phyloP scores from a whole-genome alignment of 2,329 filamentous ascomycete species.

The Gnomoniopsis sp. region DNA sequence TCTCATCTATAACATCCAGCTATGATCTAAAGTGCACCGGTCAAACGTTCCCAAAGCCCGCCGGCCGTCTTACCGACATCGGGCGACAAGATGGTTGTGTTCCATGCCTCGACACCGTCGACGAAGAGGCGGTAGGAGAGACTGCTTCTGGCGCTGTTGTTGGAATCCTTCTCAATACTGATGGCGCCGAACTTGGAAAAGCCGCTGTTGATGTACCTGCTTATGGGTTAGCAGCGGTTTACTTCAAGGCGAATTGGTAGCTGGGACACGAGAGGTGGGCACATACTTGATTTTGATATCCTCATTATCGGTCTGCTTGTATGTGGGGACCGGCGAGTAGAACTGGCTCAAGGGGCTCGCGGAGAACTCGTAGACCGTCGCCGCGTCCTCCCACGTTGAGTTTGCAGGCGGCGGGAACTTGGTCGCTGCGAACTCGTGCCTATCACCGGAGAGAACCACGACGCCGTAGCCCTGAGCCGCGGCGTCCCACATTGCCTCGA shows the following conservation, averaged over 20 bases:
- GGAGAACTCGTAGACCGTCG: constrained; percentile 84
- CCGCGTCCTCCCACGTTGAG: constrained; percentile 59
- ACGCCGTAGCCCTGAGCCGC: constrained; percentile 74
- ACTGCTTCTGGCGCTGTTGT: constrained; percentile 63
- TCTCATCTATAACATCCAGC: not conserved
- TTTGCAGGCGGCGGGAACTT: constrained; percentile 62
- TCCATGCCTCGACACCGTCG: constrained; percentile 78
- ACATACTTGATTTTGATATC: constrained; percentile 82
- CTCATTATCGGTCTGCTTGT: constrained; percentile 74
- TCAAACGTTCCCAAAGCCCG: constrained; percentile 43
- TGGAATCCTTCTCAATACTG: constrained; percentile 67
- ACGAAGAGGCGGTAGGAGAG: constrained; percentile 80
- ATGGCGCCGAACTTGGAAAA: constrained; percentile 86
- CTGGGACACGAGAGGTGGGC: not conserved
- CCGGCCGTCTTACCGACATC: constrained; percentile 30
- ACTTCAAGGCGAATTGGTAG: not conserved
- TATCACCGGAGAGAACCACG: constrained; percentile 81
- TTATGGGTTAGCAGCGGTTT: not conserved
- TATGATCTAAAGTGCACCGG: constrained; percentile 6
- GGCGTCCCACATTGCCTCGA: constrained; percentile 90
- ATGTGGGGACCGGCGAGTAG: constrained; percentile 80
- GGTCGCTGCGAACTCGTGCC: constrained; percentile 96
- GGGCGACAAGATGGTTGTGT: constrained; percentile 50
- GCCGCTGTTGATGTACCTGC: constrained; percentile 74
- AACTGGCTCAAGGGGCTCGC: constrained; percentile 92